phyloP scores from a whole-genome alignment of 768 basidiomycete genomes.

The Crassisporium funariophilum region DNA sequence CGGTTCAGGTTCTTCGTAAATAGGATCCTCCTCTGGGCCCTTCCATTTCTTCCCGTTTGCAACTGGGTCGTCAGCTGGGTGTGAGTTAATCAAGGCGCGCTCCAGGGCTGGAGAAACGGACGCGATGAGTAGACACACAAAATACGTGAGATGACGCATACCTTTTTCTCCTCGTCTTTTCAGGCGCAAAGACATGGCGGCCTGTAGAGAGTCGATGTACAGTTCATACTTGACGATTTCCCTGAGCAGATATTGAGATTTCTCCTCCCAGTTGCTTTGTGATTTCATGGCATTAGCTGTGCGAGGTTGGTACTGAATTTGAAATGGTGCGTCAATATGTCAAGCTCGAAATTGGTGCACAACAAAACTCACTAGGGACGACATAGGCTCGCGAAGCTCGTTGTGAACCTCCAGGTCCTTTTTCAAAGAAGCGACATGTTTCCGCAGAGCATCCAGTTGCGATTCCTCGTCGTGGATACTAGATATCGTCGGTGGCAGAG shows the following conservation, averaged over 20 bases:
- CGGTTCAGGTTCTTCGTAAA: conserved; percentile 24
- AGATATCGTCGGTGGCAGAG: conserved; percentile 78
- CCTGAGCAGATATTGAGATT: conserved; percentile 83
- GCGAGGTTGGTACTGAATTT: conserved; percentile 74
- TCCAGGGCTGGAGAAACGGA: conserved; percentile 20
- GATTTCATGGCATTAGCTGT: conserved; percentile 77
- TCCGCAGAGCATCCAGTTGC: conserved; percentile 86
- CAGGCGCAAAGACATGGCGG: conserved; percentile 80
- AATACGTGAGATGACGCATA: conserved; percentile 14
- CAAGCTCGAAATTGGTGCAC: background rate
- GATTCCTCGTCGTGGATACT: conserved; percentile 91
- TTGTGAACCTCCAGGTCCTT: conserved; percentile 83
- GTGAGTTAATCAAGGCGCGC: conserved; percentile 25
- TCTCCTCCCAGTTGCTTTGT: conserved; percentile 89
- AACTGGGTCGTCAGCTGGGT: conserved; percentile 17
- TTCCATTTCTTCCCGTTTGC: conserved; percentile 17
- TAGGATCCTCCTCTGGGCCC: conserved; percentile 15
- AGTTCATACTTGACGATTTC: conserved; percentile 97
- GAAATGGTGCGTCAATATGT: conserved; percentile 13
- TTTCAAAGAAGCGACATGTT: conserved; percentile 76
- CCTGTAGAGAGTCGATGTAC: conserved; percentile 88
- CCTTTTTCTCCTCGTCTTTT: conserved; percentile 91
- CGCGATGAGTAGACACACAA: conserved; percentile 3
- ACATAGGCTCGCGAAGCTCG: conserved; percentile 81
- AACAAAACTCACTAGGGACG: conserved; percentile 57